These are phyloP conservation scores for Pneumocystis canis DNA, from an alignment of 1,139 yeast genomes.

Conservation along the genomic window DNA sequence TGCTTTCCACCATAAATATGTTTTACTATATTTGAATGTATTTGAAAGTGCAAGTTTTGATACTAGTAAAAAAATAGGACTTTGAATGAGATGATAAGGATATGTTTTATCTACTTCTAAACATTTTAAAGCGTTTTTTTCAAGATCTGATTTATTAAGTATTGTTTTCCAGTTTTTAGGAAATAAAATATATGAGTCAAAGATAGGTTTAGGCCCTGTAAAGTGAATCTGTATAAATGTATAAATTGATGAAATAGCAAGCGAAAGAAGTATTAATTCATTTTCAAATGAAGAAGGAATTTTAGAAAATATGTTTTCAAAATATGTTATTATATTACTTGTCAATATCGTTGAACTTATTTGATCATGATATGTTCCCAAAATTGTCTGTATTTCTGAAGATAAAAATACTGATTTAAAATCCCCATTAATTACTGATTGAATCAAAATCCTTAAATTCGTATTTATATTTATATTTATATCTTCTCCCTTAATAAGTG, in stretches of 20 bases:
- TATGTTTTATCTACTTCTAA: slow-evolving; percentile 23
- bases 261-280: neutral
- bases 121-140: slow-evolving; percentile 20
- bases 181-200: slow-evolving; percentile 20
- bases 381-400: neutral
- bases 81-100: slow-evolving; percentile 23
- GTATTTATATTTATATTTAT: neutral
- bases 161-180: slow-evolving; percentile 15
- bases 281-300: neutral
- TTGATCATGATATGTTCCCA: neutral
- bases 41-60: slow-evolving; percentile 18
- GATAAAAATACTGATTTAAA: neutral
- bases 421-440: neutral
- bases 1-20: slow-evolving; percentile 23
- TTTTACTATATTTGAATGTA: slow-evolving; percentile 4
- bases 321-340: neutral
- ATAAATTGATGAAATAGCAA: slow-evolving; percentile 39
- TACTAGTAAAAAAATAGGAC: slow-evolving; percentile 22
- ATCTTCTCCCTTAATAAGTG: neutral
- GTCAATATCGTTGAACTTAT: neutral
- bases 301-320: neutral
- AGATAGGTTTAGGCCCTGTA: slow-evolving; percentile 61
- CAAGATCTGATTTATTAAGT: slow-evolving; percentile 18
- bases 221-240: slow-evolving; percentile 60
- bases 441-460: neutral